Evolutionary conservation across 352 stramenopile species (phyloP), one percentile per base, ranked within the genome.

Genomic region (Phytophthora capsici): DNA sequence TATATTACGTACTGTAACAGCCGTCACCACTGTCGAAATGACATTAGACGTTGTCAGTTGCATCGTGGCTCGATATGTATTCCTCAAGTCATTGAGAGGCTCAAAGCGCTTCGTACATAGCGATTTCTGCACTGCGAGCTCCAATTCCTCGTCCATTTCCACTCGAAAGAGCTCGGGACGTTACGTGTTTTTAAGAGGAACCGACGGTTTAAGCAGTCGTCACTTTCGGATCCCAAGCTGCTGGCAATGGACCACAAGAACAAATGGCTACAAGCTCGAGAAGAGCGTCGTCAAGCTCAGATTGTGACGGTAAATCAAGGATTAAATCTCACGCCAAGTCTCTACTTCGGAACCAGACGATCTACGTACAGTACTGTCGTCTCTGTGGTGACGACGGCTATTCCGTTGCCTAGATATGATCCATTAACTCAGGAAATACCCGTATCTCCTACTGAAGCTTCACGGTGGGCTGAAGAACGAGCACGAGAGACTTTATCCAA

Each of bases 351-450:
- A 28, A 90, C 84, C 7, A 69, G 84, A 12, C 76, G 84, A 25
- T 89, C 76, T 46, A 92, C 84, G 2, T 90, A 91, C 69, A 90
- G 80, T 70, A 83, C 86, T 22, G 78, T 92, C 61, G 67, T 90
- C 16, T 88, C 78, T 9, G 77, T 90, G 23, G 78, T 90, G 37
- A 92, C 84, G 2, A 92, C 84, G 0, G 69, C 75, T 25, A 26
- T 57, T 22, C 66, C 71, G 12, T 48, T 86, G 14, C 66, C 72
- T 12, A 55, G 66, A 16, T 73, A 75, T 10, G 63, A 70, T 28
- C 66, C 66, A 6, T 22, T 65, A 14, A 36, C 54, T 20, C 48
- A 43, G 25, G 25, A 50, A 56, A 16, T 13, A 41, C 46, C 20
- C 2, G 20, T 14, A 19, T 32, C 61, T 17, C 16, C 48, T 3